Base-by-base conservation (phyloP, 1,284 basidiomycete species). In the Tetrapyrgos nigripes region DNA sequence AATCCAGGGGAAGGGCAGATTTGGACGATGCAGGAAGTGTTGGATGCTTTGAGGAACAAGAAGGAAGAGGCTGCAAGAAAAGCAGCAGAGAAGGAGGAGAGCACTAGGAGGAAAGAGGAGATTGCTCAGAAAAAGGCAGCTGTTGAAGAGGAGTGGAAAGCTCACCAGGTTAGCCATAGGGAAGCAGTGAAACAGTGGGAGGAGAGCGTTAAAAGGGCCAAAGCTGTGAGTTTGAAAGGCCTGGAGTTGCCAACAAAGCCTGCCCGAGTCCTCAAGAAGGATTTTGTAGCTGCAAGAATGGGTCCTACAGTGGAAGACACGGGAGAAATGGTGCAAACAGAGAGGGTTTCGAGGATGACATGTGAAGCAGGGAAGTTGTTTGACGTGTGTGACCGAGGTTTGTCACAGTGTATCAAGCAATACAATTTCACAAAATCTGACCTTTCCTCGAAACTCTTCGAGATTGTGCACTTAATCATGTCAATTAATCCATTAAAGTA, bases 1-100 rank as follows among this genome's bases (percentile, higher is more conserved):
- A 53, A 55, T 40, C 52, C 31, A 14, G 45, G 62, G 19, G 27
- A 48, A 29, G 66, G 62, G 6, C 27, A 54, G 14, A 54, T 62
- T 53, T 50, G 60, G 37, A 64, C 62, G 33, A 43, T 21, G 28
- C 23, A 53, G 3, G 57, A 60, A 23, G 29, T 60, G 26, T 51
- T 59, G 24, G 47, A 54, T 14, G 10, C 14, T 31, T 45, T 47
- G 40, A 51, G 26, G 45, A 35, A 17, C 26, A 45, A 55, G 26
- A 47, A 47, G 40, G 59, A 53, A 29, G 23, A 53, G 13, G 59
- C 53, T 21, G 48, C 51, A 26, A n/a, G 44, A 23, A 48, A 56
- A 35, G 48, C 31, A 13, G 31, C 24, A 44, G 45, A 57, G 31
- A 61, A 58, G 51, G 29, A 50, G 33, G 49, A 29, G 21, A 48